A percentile compares a stretch with the other conserved stretches of the same genome.
phyloP scores from a whole-genome alignment of 306 rosid genomes.

The Senna siamea region DNA sequence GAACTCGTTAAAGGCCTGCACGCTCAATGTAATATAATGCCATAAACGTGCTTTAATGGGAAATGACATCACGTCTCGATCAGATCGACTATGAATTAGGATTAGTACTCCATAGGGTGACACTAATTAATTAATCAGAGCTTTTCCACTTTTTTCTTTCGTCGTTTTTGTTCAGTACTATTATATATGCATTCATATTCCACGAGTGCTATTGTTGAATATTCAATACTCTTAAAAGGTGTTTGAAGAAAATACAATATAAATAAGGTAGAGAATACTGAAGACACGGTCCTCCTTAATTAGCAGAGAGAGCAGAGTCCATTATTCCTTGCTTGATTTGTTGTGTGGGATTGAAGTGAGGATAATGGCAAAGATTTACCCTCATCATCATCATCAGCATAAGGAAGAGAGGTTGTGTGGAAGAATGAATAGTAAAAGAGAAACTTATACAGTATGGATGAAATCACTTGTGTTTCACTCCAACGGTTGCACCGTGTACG shows the following conservation, averaged over 20 bases:
- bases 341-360: too few species aligned
- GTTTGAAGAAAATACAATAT: background rate
- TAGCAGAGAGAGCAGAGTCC: too few species aligned
- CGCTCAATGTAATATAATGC: conserved; percentile 10
- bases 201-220: too few species aligned
- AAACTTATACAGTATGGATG: conserved; percentile 86
- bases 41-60: conserved; percentile 34
- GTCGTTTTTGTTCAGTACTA: too few species aligned
- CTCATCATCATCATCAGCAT: too few species aligned
- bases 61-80: conserved; percentile 19
- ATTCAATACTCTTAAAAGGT: background rate
- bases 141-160: background rate
- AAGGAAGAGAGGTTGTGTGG: conserved; percentile 36
- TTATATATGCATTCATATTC: background rate
- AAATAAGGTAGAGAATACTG: too few species aligned
- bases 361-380: too few species aligned
- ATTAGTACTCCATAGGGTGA: too few species aligned
- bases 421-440: conserved; percentile 41
- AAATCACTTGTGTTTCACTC: conserved; percentile 78
- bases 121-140: background rate
- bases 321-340: too few species aligned
- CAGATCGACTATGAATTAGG: too few species aligned
- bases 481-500: conserved; percentile 87
- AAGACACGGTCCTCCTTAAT: too few species aligned
- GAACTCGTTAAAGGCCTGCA: too few species aligned